Base-by-base conservation (phyloP, 345 rosid species). In the Camelina hispida region DNA sequence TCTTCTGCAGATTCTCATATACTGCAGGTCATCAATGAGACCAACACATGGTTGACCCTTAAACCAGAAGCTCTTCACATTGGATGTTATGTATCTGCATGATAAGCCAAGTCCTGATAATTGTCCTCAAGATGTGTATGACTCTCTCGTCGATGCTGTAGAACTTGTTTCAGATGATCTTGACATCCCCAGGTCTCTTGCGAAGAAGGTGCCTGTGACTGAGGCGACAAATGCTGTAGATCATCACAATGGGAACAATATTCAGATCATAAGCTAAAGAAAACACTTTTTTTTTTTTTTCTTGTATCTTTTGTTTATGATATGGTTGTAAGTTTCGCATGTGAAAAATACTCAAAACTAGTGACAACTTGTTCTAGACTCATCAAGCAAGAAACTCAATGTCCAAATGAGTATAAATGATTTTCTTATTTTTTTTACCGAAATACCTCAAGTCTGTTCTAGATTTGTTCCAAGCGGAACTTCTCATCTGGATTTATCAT, bases 11-110 rank as follows among this genome's bases (percentile, higher is more conserved):
- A 76, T 90, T 81, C 89, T 88, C 25, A 23, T 90, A 34, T 94
- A 94, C 85, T 91, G 95, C 83, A 87, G 97, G 81, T 94, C 97
- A 71, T 89, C 96, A 5, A 55, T 79, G 42, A 79, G 70, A 63
- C 97, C 98, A 57, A 88, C 83, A 8, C 87, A 88, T 67, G 89
- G 88, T 16, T 91, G 94, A 94, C 87, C 89, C 3, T 48, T 79
- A 18, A 87, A 81, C 87, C 93, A 87, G 81, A 91, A 88, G 78
- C 82, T 80, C 69, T 91, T 94, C 88, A 90, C 96, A 10, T 60
- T 94, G 47, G 98, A 94, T 82, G 97, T 91, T 73, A 82, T 94
- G 83, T 91, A 94, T 81, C 87, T 94, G 60, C 97, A 94, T 3
- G 91, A 91, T 77, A 94, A 91, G 81, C 97, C 98, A 40, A 83